Percentiles rank a stretch among this genome's conserved stretches.
These are phyloP conservation scores for Chlamydomonas sp. DNA, from an alignment of 139 green algal genomes.

Conservation along the genomic window DNA sequence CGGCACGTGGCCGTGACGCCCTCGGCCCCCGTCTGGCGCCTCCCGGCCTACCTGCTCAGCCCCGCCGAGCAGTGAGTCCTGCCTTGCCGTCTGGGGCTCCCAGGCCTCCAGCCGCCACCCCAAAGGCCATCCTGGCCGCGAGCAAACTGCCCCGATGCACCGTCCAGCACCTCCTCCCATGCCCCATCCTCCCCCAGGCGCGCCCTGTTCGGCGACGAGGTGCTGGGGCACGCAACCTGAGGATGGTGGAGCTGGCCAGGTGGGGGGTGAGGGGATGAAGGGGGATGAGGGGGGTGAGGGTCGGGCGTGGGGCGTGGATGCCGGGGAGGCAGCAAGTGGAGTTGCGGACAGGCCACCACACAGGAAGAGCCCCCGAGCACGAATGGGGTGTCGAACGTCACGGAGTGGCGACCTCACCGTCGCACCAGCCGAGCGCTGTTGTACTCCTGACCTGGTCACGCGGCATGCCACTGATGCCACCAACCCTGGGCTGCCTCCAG, in stretches of 20 bases:
- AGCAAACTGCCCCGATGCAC: background rate
- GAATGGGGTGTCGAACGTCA: background rate
- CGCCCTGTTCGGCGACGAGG: constrained; percentile 37
- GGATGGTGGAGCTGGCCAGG: constrained; percentile 78
- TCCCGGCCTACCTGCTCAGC: too few relatives aligned
- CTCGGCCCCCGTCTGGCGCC: too few relatives aligned
- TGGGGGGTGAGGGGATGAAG: constrained; percentile 5
- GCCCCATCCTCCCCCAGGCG: background rate
- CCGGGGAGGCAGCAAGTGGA: background rate
- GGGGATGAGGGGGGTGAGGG: background rate
- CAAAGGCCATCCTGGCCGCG: too few relatives aligned
- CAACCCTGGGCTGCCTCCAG: too few relatives aligned
- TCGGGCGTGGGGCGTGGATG: background rate
- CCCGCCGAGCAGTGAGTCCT: too few relatives aligned
- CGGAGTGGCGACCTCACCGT: background rate
- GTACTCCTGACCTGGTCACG: too few relatives aligned
- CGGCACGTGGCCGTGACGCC: background rate
- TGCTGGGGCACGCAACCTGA: constrained; percentile 75
- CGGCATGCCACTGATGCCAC: too few relatives aligned
- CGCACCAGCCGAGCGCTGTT: background rate
- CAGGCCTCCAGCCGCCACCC: too few relatives aligned
- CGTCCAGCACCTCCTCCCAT: background rate
- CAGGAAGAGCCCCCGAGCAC: background rate
- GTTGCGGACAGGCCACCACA: background rate
- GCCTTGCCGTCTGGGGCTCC: too few relatives aligned